Evolutionary conservation across 495 filamentous ascomycete genomes (phyloP), one percentile per base, ranked within the genome.

Genomic region (Penicillium alfredii): DNA sequence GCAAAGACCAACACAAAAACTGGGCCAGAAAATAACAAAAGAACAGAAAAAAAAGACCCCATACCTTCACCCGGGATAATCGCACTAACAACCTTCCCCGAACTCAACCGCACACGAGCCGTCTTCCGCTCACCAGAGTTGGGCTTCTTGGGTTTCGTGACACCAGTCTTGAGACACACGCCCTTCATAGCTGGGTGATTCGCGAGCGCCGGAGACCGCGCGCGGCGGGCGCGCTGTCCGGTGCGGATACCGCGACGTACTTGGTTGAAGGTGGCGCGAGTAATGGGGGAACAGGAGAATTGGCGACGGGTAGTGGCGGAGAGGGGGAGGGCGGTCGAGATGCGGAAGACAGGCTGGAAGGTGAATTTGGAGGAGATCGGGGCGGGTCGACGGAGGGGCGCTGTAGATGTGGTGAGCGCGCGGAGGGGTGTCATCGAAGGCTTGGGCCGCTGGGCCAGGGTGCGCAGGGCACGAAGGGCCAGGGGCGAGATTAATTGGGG

Each of bases 101-200:
- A 87, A 46, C 86, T 92, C 62, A 98, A 69, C 41, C 88, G 65
- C 10, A 98, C 81, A 60, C 88, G 82, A 1, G 88, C 88, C 15
- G 82, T 85, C 71, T 98, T 98, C 29, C 92, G 66, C 66, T 94
- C 86, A 19, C 85, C 93, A 11, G 92, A 98, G 60, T 98, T 98
- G 28, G 92, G 92, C 66, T 98, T 98, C 80, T 98, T 97, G 14
- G 92, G 92, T 56, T 88, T 89, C 51, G 84, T 88, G 28, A 87
- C 81, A 55, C 80, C 81, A 39, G 95, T 93, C 56, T 88, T 87
- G 38, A 97, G 63, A 62, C 93, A 97, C 15, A 98, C 92, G 43
- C 88, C 92, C 65, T 97, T 97, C 70, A 94, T 77, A 57, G 81
- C 74, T 8, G 92, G 86, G 14, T 83, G 73, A 14, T 78, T 60